phyloP scores from a whole-genome alignment of 345 rosid genomes.

The Stellera chamaejasme region DNA sequence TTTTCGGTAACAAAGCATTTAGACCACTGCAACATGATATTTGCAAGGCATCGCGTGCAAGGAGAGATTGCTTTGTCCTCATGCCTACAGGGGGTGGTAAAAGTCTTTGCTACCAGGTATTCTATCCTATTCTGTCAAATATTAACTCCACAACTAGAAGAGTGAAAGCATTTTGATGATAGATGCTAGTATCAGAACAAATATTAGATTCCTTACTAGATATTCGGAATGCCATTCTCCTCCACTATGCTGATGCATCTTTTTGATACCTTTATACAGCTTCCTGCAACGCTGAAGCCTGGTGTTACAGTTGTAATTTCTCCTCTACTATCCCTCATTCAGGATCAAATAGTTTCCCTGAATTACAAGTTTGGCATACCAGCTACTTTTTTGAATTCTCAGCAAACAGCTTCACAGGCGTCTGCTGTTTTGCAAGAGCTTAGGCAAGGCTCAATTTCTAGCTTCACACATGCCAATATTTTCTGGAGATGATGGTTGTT shows the following conservation, averaged over 20 bases:
- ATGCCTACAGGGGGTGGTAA: slow-evolving; percentile 96
- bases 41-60: slow-evolving; percentile 62
- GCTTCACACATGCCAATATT: background rate
- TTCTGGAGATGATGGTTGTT: background rate
- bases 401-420: slow-evolving; percentile 73
- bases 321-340: slow-evolving; percentile 80
- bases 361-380: slow-evolving; percentile 80
- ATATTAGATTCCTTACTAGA: too few relatives aligned
- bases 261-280: slow-evolving; percentile 32
- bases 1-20: slow-evolving; percentile 62
- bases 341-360: slow-evolving; percentile 79
- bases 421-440: slow-evolving; percentile 73
- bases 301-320: slow-evolving; percentile 87
- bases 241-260: slow-evolving; percentile 5
- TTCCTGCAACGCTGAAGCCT: slow-evolving; percentile 74
- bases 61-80: slow-evolving; percentile 72
- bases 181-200: too few relatives aligned
- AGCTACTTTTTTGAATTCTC: slow-evolving; percentile 83
- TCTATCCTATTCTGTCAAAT: too few relatives aligned
- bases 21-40: slow-evolving; percentile 78
- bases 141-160: too few relatives aligned
- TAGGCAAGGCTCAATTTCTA: slow-evolving; percentile 43
- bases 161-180: too few relatives aligned
- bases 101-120: slow-evolving; percentile 87
- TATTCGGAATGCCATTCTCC: background rate